Base-by-base conservation (phyloP, 2,329 filamentous ascomycete genomes). In the Venturiaceae sp. region DNA sequence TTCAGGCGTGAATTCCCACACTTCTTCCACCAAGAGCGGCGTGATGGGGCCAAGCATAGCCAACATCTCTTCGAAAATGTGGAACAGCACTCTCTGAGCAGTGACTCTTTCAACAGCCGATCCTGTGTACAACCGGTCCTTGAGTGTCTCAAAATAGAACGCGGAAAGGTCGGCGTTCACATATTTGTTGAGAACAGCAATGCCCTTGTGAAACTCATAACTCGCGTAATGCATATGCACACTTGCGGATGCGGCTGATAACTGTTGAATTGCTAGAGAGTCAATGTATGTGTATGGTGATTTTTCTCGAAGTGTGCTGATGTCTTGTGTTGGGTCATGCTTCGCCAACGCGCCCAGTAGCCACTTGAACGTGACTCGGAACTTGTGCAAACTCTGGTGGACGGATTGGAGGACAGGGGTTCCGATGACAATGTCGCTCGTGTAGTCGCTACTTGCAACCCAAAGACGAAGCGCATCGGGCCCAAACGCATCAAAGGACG, bases 371-470 rank as follows among this genome's bases (percentile, higher is more conserved):
- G 88, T 96, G 53, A 88, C 87, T 16, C 94, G 86, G 69, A 92
- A 95, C 70, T 96, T 96, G 71, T 92, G 80, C 26, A 97, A 74
- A 2, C 84, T 81, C 50, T 82, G 83, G 64, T 96, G 88, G 11
- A 94, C 83, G 1, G 87, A 83, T 64, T 87, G 83, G 7, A 99
- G 79, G 0, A 94, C 85, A 1, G 85, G 81, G 62, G 87, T 82
- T 23, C 92, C 89, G 63, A 99, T 86, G 6, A 87, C 80, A 5
- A 97, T 85, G 68, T 99, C 94, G 19, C 83, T 83, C 3, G 90
- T 96, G 70, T 94, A 97, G 72, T 99, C 92, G 65, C 88, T 90
- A 70, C 88, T 90, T 3, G 92, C 92, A 30, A 84, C 92, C 92
- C 92, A 97, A 30, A 99, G 75, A 11, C 95, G 85, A 58, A 99